These are phyloP conservation scores for Cruciata laevipes DNA, from an alignment of 257 asterid genomes.

Conservation along the genomic window DNA sequence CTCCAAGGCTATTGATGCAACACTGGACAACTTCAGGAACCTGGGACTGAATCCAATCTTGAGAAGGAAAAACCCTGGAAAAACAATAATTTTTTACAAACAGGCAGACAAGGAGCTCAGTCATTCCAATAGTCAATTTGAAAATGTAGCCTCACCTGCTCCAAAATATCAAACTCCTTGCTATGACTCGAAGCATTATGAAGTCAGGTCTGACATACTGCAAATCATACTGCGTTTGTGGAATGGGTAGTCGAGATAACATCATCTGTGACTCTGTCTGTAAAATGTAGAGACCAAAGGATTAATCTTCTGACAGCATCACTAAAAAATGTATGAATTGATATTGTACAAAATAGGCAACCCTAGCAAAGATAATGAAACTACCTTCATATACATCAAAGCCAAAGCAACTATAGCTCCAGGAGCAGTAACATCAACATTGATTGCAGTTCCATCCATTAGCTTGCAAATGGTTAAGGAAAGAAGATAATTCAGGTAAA, in stretches of 20 bases:
- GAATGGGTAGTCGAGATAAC: conserved; percentile 73
- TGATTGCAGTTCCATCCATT: conserved; percentile 56
- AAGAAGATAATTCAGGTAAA: conserved; percentile 25
- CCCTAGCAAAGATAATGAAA: conserved; percentile 5
- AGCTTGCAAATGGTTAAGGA: conserved; percentile 33
- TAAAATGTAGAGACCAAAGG: conserved; percentile 1
- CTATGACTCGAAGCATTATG: conserved; percentile 81
- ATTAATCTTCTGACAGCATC: conserved; percentile 11
- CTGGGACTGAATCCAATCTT: conserved; percentile 86
- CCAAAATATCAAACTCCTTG: conserved; percentile 88
- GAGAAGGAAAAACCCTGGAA: conserved; percentile 70
- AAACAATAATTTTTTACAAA: conserved; percentile 1
- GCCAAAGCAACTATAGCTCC: conserved; percentile 89
- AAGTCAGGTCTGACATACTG: conserved; percentile 95
- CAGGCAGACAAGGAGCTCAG: conserved; percentile 5
- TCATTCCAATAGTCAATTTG: conserved; percentile 11
- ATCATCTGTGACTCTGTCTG: conserved; percentile 89
- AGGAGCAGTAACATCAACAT: conserved; percentile 94
- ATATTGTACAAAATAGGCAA: conserved; percentile 13
- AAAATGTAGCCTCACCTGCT: conserved; percentile 55
- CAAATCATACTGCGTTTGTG: conserved; percentile 80
- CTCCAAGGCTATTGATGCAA: conserved; percentile 51
- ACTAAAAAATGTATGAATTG: conserved; percentile 3
- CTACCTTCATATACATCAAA: conserved; percentile 84
- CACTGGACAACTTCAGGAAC: conserved; percentile 65